Conservation (phyloP, 108 stramenopile genomes). For the Heterococcus sp. region DNA sequence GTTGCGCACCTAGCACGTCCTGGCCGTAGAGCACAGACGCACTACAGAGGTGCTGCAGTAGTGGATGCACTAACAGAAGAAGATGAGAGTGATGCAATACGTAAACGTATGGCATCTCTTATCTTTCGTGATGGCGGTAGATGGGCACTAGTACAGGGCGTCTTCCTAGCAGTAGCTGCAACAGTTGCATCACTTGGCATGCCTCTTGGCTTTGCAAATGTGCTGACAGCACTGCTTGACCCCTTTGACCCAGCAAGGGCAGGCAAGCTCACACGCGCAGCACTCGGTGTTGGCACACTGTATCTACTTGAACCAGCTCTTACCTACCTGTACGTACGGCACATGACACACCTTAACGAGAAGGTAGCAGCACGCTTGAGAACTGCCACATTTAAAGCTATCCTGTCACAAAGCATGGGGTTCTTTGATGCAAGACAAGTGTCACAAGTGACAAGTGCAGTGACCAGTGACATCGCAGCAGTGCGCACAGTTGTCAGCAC, state of each 20-base stretch:
- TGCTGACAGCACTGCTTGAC: slow-evolving; percentile 18
- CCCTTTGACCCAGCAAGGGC: neutral
- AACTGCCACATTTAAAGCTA: slow-evolving; percentile 10
- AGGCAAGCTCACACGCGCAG: neutral
- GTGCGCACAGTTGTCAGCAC: slow-evolving; percentile 9
- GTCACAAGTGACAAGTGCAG: slow-evolving; percentile 16
- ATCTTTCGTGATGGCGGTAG: too few species aligned
- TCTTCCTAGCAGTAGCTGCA: slow-evolving; percentile 7
- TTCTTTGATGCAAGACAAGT: slow-evolving; percentile 32
- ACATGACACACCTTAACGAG: slow-evolving; percentile 21
- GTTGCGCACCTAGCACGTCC: too few species aligned
- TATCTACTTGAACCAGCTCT: slow-evolving; percentile 26
- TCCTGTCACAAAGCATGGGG: slow-evolving; percentile 26
- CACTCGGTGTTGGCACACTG: slow-evolving; percentile 4
- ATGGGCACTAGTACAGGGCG: neutral
- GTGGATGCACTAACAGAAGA: too few species aligned
- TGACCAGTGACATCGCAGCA: slow-evolving; percentile 30
- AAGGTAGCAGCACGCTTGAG: slow-evolving; percentile 14
- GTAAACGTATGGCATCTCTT: too few species aligned
- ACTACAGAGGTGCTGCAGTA: too few species aligned
- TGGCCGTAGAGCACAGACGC: too few species aligned
- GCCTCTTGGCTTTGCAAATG: slow-evolving; percentile 18
- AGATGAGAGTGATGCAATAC: too few species aligned
- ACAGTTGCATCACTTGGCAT: slow-evolving; percentile 12
- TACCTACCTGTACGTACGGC: slow-evolving; percentile 19